phyloP scores from a whole-genome alignment of 2,329 filamentous ascomycete genomes.

The Knoxdaviesia capensis region DNA sequence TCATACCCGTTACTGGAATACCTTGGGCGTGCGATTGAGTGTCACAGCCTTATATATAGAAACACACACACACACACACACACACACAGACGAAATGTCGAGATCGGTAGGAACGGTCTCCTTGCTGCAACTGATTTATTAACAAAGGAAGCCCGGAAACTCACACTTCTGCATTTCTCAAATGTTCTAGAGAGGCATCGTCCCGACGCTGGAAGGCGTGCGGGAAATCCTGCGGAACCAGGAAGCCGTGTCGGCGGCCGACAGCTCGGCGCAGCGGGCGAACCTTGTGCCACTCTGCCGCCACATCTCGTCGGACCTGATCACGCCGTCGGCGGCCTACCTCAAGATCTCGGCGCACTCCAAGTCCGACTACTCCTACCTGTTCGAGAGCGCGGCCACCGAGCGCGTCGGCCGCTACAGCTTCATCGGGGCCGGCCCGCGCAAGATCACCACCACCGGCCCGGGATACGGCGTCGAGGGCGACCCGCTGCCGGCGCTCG shows the following conservation, averaged over 20 bases:
- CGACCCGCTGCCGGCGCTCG: slow-evolving; percentile 68
- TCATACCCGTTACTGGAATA: too few relatives aligned
- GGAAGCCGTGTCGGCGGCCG: slow-evolving; percentile 8
- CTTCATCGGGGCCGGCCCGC: slow-evolving; percentile 67
- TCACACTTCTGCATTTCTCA: neutral
- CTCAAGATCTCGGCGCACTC: slow-evolving; percentile 69
- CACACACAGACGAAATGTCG: too few relatives aligned
- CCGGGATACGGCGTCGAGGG: slow-evolving; percentile 66
- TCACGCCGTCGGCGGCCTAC: slow-evolving; percentile 90
- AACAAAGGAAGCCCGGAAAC: slow-evolving; percentile 1
- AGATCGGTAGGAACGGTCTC: too few relatives aligned
- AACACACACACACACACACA: too few relatives aligned
- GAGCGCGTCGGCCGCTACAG: slow-evolving; percentile 90
- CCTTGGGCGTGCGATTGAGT: too few relatives aligned
- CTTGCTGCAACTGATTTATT: slow-evolving; percentile 2
- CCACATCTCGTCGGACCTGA: slow-evolving; percentile 74
- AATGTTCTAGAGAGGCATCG: slow-evolving; percentile 15
- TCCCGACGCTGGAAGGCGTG: slow-evolving; percentile 26
- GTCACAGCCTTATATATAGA: too few relatives aligned
- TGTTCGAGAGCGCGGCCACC: slow-evolving; percentile 88
- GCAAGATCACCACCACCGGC: slow-evolving; percentile 73
- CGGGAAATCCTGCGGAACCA: slow-evolving; percentile 20
- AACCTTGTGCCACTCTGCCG: slow-evolving; percentile 71
- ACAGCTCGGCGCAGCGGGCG: slow-evolving; percentile 15
- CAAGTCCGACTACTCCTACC: slow-evolving; percentile 61